Evolutionary conservation across 352 stramenopile species (phyloP).

Genomic region (Globisporangium ultimum): DNA sequence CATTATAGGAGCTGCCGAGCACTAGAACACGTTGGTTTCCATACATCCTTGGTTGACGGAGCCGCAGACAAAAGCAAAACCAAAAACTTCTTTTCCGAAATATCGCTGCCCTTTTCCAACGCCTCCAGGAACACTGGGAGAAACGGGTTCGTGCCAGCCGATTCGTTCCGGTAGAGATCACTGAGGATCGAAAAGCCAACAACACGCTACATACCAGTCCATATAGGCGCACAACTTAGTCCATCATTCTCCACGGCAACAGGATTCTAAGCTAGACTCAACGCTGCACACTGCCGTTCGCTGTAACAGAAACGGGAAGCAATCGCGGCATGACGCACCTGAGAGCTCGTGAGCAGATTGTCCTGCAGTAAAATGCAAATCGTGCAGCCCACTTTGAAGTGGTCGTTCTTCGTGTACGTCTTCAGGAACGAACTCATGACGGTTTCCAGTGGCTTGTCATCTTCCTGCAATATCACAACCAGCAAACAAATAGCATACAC

Average conservation of each 20-base stretch:
- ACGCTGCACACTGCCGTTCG: not conserved
- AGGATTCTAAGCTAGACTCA: not conserved
- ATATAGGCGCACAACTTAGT: not conserved
- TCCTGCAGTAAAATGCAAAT: conserved; percentile 89
- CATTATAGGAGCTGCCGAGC: not conserved
- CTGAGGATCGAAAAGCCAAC: conserved; percentile 85
- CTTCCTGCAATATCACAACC: conserved; percentile 41
- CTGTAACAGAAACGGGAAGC: not conserved
- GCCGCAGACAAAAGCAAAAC: conserved; percentile 55
- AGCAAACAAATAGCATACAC: not conserved
- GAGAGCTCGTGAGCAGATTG: conserved; percentile 87
- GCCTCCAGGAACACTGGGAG: conserved; percentile 83
- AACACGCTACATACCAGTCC: conserved; percentile 49
- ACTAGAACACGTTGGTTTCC: conserved; percentile 4
- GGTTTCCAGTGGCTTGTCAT: conserved; percentile 80
- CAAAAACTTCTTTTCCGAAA: conserved; percentile 80
- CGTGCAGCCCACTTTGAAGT: conserved; percentile 89
- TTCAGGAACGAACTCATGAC: conserved; percentile 64
- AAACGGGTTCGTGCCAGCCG: conserved; percentile 80
- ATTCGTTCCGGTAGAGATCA: conserved; percentile 83
- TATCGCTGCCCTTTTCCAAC: conserved; percentile 66
- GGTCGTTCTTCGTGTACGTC: conserved; percentile 86
- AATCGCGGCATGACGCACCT: conserved; percentile 36
- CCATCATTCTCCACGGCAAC: not conserved
- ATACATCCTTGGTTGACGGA: conserved; percentile 46